phyloP scores from a whole-genome alignment of 2,329 filamentous ascomycete genomes.

The Talaromyces sp. region DNA sequence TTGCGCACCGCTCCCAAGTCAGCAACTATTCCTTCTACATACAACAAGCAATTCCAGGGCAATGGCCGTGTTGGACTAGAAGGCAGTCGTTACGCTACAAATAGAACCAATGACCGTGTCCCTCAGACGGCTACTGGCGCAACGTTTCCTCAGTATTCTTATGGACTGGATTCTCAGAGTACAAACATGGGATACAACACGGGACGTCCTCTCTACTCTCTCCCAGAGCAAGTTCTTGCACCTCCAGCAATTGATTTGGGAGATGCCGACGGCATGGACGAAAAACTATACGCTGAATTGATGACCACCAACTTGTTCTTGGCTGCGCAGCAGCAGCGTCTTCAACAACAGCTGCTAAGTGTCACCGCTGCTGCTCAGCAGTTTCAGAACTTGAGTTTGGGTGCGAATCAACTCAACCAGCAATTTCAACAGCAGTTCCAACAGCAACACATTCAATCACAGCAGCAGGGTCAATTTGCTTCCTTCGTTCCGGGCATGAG shows the following conservation, averaged over 20 bases:
- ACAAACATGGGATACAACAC: slow-evolving; percentile 31
- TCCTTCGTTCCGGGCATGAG: slow-evolving; percentile 55
- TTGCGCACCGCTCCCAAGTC: slow-evolving; percentile 92
- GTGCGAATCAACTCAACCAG: slow-evolving; percentile 36
- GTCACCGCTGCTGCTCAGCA: slow-evolving; percentile 82
- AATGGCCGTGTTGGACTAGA: slow-evolving; percentile 51
- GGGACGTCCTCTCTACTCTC: slow-evolving; percentile 61
- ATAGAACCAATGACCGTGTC: slow-evolving; percentile 46
- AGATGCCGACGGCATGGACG: slow-evolving; percentile 74
- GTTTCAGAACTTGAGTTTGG: slow-evolving; percentile 74
- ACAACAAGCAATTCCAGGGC: slow-evolving; percentile 54
- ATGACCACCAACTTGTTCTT: slow-evolving; percentile 89
- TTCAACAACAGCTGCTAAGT: slow-evolving; percentile 86
- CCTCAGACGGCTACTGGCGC: slow-evolving; percentile 61
- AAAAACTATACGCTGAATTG: slow-evolving; percentile 80
- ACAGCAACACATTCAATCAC: slow-evolving; percentile 51
- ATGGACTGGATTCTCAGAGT: slow-evolving; percentile 31
- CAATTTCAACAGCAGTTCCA: slow-evolving; percentile 50
- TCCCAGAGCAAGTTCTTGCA: slow-evolving; percentile 69
- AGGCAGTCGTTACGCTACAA: slow-evolving; percentile 48
- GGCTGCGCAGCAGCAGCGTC: slow-evolving; percentile 88
- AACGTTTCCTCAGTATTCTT: slow-evolving; percentile 51
- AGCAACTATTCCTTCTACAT: slow-evolving; percentile 65
- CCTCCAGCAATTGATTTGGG: slow-evolving; percentile 75
- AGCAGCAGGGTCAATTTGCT: slow-evolving; percentile 53